These are phyloP conservation scores for Aspergillus bridgeri DNA, from an alignment of 495 filamentous ascomycete species.

Conservation along the genomic window DNA sequence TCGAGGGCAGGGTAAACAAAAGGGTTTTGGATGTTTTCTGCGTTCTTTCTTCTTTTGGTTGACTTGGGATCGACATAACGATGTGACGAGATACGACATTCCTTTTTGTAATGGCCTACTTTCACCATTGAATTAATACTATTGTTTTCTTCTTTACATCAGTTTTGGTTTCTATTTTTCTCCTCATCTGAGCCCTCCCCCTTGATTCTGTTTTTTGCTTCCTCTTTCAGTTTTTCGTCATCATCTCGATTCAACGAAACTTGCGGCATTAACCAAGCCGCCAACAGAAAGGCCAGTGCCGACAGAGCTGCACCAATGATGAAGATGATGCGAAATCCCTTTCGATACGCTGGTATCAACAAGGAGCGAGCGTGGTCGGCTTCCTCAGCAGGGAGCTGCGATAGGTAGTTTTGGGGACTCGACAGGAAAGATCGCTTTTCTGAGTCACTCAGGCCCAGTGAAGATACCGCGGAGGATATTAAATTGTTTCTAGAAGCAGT, in stretches of 20 bases:
- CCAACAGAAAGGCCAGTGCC: conserved; percentile 43
- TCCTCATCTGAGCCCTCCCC: conserved; percentile 17
- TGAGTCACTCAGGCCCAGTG: conserved; percentile 24
- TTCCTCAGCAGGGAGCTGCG: conserved; percentile 25
- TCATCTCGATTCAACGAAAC: conserved; percentile 40
- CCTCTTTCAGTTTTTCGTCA: conserved; percentile 47
- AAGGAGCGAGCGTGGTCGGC: conserved; percentile 34
- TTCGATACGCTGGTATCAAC: conserved; percentile 45
- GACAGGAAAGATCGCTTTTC: conserved; percentile 30
- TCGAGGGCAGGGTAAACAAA: background rate
- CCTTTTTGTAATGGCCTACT: background rate
- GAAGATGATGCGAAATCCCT: conserved; percentile 51
- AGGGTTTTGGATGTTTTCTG: background rate
- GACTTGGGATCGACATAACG: background rate
- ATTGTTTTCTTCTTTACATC: background rate
- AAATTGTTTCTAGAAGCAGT: conserved; percentile 40
- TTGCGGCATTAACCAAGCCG: conserved; percentile 46
- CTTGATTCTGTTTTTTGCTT: conserved; percentile 32
- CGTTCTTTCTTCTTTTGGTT: background rate
- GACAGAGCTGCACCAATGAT: conserved; percentile 44
- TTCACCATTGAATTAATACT: background rate
- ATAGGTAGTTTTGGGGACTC: conserved; percentile 31
- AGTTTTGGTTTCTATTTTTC: background rate
- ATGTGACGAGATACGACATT: conserved; percentile 11
- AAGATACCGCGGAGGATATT: conserved; percentile 31